phyloP scores from a whole-genome alignment of 2,329 filamentous ascomycete species.

The Parastagonospora nodorum region DNA sequence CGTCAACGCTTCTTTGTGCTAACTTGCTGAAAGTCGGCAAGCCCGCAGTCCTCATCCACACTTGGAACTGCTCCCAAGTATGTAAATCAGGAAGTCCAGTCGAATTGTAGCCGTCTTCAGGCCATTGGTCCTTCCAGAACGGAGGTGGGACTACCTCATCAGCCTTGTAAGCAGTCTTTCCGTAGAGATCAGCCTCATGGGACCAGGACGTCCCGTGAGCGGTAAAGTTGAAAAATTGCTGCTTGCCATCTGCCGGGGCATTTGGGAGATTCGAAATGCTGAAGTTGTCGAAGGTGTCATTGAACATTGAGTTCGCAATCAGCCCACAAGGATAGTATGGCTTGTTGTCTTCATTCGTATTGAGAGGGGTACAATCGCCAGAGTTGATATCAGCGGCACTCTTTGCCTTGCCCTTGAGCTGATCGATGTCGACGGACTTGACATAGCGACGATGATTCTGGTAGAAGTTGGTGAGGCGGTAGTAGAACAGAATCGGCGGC shows the following conservation, averaged over 20 bases:
- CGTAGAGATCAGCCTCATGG: slow-evolving; percentile 81
- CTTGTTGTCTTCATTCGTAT: slow-evolving; percentile 48
- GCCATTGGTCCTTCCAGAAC: slow-evolving; percentile 78
- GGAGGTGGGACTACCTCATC: slow-evolving; percentile 77
- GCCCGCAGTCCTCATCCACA: slow-evolving; percentile 98
- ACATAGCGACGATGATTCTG: slow-evolving; percentile 98
- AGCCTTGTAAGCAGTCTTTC: slow-evolving; percentile 67
- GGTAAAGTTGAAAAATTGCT: slow-evolving; percentile 71
- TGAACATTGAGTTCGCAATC: slow-evolving; percentile 96
- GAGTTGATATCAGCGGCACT: slow-evolving; percentile 64
- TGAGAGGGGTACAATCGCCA: slow-evolving; percentile 78
- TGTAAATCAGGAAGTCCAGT: slow-evolving; percentile 73
- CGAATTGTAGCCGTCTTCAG: slow-evolving; percentile 66
- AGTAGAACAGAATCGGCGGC: slow-evolving; percentile 89
- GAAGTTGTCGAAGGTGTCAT: slow-evolving; percentile 81
- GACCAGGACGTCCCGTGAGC: slow-evolving; percentile 82
- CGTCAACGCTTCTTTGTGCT: slow-evolving; percentile 77
- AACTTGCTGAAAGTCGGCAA: slow-evolving; percentile 95
- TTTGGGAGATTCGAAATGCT: slow-evolving; percentile 60
- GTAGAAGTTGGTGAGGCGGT: slow-evolving; percentile 96
- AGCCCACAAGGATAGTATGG: slow-evolving; percentile 94
- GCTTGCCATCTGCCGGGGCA: slow-evolving; percentile 42
- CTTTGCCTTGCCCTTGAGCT: slow-evolving; percentile 76
- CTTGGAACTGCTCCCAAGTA: slow-evolving; percentile 83
- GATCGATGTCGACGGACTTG: slow-evolving; percentile 80